Evolutionary conservation across 2,329 filamentous ascomycete species (phyloP), one percentile per base, ranked within the genome.

Genomic region (Verticillium nubilum): DNA sequence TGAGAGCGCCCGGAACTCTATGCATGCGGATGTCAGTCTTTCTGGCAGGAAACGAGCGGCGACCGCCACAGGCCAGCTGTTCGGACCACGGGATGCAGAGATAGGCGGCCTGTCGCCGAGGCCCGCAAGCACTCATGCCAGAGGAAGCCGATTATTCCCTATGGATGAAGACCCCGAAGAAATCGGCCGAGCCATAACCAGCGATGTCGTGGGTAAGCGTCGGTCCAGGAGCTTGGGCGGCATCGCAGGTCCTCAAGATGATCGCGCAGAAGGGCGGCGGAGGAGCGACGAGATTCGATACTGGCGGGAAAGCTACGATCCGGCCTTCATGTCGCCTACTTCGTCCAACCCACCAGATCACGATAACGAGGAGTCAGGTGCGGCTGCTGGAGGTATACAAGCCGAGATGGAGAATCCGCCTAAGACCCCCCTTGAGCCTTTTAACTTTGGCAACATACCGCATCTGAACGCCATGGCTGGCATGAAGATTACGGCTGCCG

Each of bases 251-350:
- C 17, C 61, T 58, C 19, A 60, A 58, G n/a, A 33, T 35, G 13
- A 60, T n/a, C 53, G 61, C 12, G 25, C 60, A 4, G 60, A 60
- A 37, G 42, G 60, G 4, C 78, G 84, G 52, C 79, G 84, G 35
- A 80, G 85, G 29, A 87, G 84, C 67, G 84, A 86, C 59, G 86
- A 88, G 68, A 86, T 87, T 42, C 80, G 83, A 13, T 85, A 84
- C 66, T 87, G 85, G 84, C 78, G 86, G 61, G 80, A 84, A 66
- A 87, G 85, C 62, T 84, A 85, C 63, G 80, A 80, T 53, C 77
- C 77, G 1, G 77, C 76, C 1, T 74, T 80, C 56, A 68, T 80
- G 58, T 85, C 83, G 6, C 81, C 82, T 0, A 70, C 80, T 31
- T 81, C 82, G 4, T 83, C 82, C 2, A 70, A 74, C 52, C 70